phyloP scores from a whole-genome alignment of 345 rosid genomes.

The Physaria fendleri region DNA sequence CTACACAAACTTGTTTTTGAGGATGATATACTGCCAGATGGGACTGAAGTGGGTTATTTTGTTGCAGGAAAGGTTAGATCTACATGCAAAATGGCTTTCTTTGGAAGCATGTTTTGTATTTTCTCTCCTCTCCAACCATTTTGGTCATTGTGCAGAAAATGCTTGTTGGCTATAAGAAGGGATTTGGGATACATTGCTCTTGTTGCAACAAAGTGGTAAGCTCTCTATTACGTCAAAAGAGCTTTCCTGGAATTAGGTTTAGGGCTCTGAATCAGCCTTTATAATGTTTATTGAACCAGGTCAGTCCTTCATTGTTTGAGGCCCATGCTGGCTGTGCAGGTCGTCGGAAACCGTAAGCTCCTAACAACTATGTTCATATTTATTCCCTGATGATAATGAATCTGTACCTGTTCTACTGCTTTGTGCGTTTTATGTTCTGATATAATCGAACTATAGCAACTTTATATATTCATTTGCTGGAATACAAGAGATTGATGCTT shows the following conservation, averaged over 20 bases:
- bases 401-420: not conserved
- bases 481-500: not conserved
- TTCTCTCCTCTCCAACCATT: conserved; percentile 21
- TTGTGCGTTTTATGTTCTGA: not conserved
- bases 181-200: conserved; percentile 71
- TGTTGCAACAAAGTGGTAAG: conserved; percentile 79
- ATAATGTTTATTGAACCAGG: conserved; percentile 39
- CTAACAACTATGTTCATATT: not conserved
- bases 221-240: conserved; percentile 5
- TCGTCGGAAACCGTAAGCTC: conserved; percentile 91
- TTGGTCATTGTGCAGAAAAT: conserved; percentile 51
- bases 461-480: not conserved
- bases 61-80: conserved; percentile 67
- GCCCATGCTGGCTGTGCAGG: conserved; percentile 95
- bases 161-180: conserved; percentile 78
- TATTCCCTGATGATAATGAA: not conserved
- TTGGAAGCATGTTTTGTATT: not conserved
- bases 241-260: conserved; percentile 1
- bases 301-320: conserved; percentile 90
- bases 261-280: conserved; percentile 8
- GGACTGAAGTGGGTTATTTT: conserved; percentile 84
- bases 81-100: not conserved
- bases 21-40: conserved; percentile 76
- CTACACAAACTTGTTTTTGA: conserved; percentile 86
- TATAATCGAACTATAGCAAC: not conserved